Evolutionary conservation across 768 basidiomycete species (phyloP).

Genomic region (Candolleomyces aberdarensis): DNA sequence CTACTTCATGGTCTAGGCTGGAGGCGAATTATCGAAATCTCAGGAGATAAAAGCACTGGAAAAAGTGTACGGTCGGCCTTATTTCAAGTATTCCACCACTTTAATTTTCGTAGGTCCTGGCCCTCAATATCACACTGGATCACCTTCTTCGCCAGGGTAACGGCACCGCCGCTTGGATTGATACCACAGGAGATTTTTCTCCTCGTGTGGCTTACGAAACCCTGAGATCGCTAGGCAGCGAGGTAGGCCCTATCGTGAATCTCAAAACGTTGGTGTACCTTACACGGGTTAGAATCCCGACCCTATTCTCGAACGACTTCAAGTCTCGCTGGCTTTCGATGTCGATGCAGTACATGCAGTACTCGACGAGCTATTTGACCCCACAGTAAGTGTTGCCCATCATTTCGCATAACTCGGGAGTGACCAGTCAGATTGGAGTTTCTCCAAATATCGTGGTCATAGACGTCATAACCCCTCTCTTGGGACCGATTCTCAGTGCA

Average conservation of each 20-base stretch:
- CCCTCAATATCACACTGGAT: conserved; percentile 54
- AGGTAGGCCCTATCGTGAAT: conserved; percentile 3
- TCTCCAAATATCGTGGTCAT: conserved; percentile 51
- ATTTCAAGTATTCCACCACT: neutral
- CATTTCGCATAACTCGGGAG: neutral
- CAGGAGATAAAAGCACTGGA: conserved; percentile 61
- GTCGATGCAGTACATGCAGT: conserved; percentile 50
- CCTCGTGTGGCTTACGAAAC: conserved; percentile 42
- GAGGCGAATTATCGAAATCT: conserved; percentile 60
- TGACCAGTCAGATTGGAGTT: neutral
- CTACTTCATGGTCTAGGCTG: conserved; percentile 50
- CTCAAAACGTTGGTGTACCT: neutral
- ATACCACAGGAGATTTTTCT: conserved; percentile 68
- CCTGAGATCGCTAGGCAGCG: conserved; percentile 20
- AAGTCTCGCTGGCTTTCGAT: conserved; percentile 57
- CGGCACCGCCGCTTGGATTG: conserved; percentile 63
- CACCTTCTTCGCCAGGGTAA: conserved; percentile 39
- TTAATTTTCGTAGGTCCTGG: conserved; percentile 46
- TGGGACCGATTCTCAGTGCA: conserved; percentile 61
- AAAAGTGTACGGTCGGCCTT: conserved; percentile 54
- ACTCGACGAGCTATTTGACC: conserved; percentile 40
- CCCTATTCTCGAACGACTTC: conserved; percentile 50
- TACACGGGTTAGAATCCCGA: conserved; percentile 17
- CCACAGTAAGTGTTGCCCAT: conserved; percentile 11
- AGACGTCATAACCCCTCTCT: conserved; percentile 61